Evolutionary conservation across 257 asterid genomes (phyloP).

Genomic region (Lavandula angustifolia): DNA sequence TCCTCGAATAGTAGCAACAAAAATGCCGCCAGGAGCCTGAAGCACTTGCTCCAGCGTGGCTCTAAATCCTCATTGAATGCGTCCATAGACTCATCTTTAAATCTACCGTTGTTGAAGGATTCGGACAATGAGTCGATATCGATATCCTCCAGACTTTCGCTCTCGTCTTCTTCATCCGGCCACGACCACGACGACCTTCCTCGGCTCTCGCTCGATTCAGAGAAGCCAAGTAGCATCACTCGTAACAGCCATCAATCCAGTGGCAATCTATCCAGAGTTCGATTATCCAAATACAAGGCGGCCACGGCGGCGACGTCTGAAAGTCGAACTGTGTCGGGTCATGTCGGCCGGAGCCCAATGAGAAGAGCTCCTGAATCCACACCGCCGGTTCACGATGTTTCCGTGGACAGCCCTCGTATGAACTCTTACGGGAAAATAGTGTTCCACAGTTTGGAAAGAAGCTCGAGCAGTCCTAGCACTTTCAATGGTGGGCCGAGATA

Average conservation of each 20-base stretch:
- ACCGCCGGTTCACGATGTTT: constrained; percentile 46
- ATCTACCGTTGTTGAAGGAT: constrained; percentile 64
- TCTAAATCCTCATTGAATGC: constrained; percentile 49
- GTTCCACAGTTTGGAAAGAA: constrained; percentile 85
- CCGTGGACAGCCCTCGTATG: constrained; percentile 94
- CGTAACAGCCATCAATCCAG: constrained; percentile 35
- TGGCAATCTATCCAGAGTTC: constrained; percentile 48
- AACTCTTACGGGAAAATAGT: constrained; percentile 88
- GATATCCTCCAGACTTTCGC: constrained; percentile 64
- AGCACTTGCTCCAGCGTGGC: constrained; percentile 58
- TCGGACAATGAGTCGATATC: constrained; percentile 54
- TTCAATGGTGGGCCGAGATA: constrained; percentile 72
- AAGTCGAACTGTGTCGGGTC: constrained; percentile 37
- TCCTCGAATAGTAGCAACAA: constrained; percentile 35
- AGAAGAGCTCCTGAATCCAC: constrained; percentile 48
- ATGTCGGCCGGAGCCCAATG: constrained; percentile 54
- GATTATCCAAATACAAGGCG: constrained; percentile 52
- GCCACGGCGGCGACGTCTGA: constrained; percentile 45
- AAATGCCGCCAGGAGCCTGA: constrained; percentile 47
- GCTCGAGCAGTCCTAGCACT: constrained; percentile 92
- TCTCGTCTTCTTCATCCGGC: constrained; percentile 72
- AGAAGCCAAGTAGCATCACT: constrained; percentile 39
- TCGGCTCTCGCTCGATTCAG: constrained; percentile 66
- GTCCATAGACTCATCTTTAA: constrained; percentile 49
- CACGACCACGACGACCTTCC: constrained; percentile 77